Evolutionary conservation across 441 rosid genomes (phyloP).

Genomic region (Pelargonium fulgidum): DNA sequence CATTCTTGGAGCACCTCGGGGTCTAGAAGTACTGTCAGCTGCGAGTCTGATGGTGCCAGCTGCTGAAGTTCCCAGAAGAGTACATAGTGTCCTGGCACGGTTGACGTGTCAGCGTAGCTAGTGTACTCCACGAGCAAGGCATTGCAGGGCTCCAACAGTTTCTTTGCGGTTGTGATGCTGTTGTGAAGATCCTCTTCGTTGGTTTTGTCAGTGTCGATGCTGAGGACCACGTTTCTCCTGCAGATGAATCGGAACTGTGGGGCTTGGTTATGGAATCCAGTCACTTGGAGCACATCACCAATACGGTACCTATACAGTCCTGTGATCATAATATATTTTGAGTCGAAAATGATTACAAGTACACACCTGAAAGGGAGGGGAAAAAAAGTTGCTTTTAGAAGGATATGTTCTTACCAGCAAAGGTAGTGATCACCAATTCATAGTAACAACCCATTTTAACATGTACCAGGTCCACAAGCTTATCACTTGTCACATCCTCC

Average conservation of each 20-base stretch:
- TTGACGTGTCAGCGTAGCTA: slow-evolving; percentile 70
- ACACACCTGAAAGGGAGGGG: not conserved
- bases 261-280: slow-evolving; percentile 69
- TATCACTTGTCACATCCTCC: slow-evolving; percentile 40
- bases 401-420: slow-evolving; percentile 45
- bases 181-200: slow-evolving; percentile 87
- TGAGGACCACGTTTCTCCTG: slow-evolving; percentile 82
- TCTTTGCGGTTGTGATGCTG: slow-evolving; percentile 61
- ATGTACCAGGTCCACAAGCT: slow-evolving; percentile 56
- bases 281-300: slow-evolving; percentile 84
- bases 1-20: slow-evolving; percentile 47
- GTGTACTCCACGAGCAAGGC: slow-evolving; percentile 75
- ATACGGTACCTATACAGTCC: slow-evolving; percentile 49
- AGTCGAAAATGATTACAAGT: not conserved
- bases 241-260: slow-evolving; percentile 88
- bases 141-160: slow-evolving; percentile 46
- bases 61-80: slow-evolving; percentile 74
- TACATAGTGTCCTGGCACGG: slow-evolving; percentile 81
- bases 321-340: slow-evolving; percentile 3
- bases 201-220: slow-evolving; percentile 85
- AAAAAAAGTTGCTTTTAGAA: not conserved
- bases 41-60: slow-evolving; percentile 15
- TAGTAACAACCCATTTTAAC: slow-evolving; percentile 66
- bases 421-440: slow-evolving; percentile 79
- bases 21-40: slow-evolving; percentile 24